Evolutionary conservation across 2,329 filamentous ascomycete genomes (phyloP), one percentile per base, ranked within the genome.

Genomic region (Chaetomium olivaceum): DNA sequence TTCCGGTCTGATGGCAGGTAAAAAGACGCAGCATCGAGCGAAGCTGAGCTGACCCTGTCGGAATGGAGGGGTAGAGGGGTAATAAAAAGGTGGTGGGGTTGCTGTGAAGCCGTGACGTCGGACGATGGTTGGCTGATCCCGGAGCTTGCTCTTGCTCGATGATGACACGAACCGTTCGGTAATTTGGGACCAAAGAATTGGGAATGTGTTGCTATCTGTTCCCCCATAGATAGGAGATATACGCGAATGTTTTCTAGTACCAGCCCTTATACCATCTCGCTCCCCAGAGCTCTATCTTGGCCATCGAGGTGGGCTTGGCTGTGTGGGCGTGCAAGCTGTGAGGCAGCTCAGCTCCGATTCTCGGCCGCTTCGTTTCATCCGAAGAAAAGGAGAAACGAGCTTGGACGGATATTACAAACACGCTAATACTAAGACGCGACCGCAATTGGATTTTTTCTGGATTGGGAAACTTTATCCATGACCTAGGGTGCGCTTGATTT

Each of bases 1-100:
- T 71, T 48, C 62, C 60, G 6, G 25, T 29, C 31, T 43, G 62
- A 48, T 29, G 48, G 58, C 58, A 62, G 67, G 57, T 51, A 70
- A 69, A 66, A 70, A 74, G 70, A 64, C 61, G 60, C 58, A 67
- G 58, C 27, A 33, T 67, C 25, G 64, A 43, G 39, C 39, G 16
- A 43, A 6, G 31, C 61, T 69, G 67, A 63, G 43, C 61, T 67
- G 67, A 67, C 43, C 61, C 46, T 59, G 55, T 63, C 61, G 67
- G 66, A 64, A 63, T 67, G 64, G 68, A 68, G 61, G 72, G 68
- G 67, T 69, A 67, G 70, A 70, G 67, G 70, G 70, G 71, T 68
- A 66, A 66, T 68, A 67, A 61, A 61, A 59, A 36, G 25, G 23
- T 68, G 61, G 71, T 72, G 72, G 73, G 71, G 72, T 69, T 63